Base-by-base conservation (phyloP, 768 basidiomycete genomes). In the Crucibulum laeve region DNA sequence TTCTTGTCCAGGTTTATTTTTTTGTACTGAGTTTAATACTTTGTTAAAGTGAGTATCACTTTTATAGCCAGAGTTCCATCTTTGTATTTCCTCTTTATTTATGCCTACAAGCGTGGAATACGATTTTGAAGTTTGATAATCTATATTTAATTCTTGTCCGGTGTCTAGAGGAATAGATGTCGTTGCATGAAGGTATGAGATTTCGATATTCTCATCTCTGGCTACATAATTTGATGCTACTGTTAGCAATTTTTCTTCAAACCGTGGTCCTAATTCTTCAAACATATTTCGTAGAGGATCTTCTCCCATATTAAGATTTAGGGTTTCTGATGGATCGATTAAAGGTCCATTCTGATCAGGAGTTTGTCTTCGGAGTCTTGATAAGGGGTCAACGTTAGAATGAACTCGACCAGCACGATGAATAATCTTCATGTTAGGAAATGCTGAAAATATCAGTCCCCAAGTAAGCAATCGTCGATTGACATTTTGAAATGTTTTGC, bases 301-400 rank as follows among this genome's bases (percentile, higher is more conserved):
- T 10, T 53, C 42, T 1, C 33, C 42, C 1, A 14, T n/a, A 0
- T 15, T 37, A 2, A 52, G 8, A 14, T 42, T n/a, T 5, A 53
- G 34, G 1, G 30, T 15, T 0, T 24, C 24, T 25, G 43, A 36
- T 0, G 36, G 19, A 26, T 52, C 47, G 4, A 24, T 36, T 11
- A 33, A 11, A 14, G 62, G 62, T 17, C 56, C 47, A 4, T 42
- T 19, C 11, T 57, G 42, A 6, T 18, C 13, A 6, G 60, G 63
- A 0, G 57, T 36, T 0, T 44, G 40, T 30, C 62, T 33, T 19
- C 55, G 45, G 2, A 70, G 44, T 21, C 64, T 43, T 1, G 66
- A 69, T 4, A 69, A 48, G 2, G 69, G 66, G 42, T 71, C 68
- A 5, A 69, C 65, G 41, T 69, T 69, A 1, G 65, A 70, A 34